phyloP scores from a whole-genome alignment of 2,329 filamentous ascomycete genomes.

The Arthroderma sp. region DNA sequence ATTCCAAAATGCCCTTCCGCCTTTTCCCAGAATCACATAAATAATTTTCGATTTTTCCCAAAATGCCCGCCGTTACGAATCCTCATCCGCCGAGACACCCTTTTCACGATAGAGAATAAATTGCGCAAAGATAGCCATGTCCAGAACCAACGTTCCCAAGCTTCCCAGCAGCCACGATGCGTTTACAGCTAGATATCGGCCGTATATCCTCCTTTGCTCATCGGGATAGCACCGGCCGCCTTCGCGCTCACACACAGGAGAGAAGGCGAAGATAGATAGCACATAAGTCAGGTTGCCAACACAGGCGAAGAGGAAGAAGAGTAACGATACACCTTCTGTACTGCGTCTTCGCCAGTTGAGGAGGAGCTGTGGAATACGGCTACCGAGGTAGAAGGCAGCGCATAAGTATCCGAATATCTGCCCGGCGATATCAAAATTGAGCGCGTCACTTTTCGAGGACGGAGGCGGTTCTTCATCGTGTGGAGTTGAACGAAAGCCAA shows the following conservation, averaged over 20 bases:
- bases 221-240: constrained; percentile 44
- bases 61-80: no score
- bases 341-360: constrained; percentile 87
- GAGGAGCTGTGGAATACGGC: constrained; percentile 75
- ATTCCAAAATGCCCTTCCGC: no score
- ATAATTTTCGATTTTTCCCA: no score
- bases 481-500: constrained; percentile 42
- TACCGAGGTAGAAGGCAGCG: constrained; percentile 76
- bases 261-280: constrained; percentile 79
- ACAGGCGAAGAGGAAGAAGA: constrained; percentile 95
- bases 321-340: constrained; percentile 80
- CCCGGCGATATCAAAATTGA: constrained; percentile 61
- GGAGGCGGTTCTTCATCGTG: constrained; percentile 14
- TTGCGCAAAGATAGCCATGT: constrained; percentile 76
- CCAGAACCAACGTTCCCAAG: constrained; percentile 71
- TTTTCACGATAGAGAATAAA: constrained; percentile 66
- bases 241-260: constrained; percentile 49
- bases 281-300: constrained; percentile 92
- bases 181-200: constrained; percentile 75
- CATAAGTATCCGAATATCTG: constrained; percentile 93
- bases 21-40: no score
- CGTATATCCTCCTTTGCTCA: constrained; percentile 57
- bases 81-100: not conserved
- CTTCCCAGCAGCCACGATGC: constrained; percentile 83
- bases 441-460: constrained; percentile 30